Evolutionary conservation across 352 stramenopile genomes (phyloP), one percentile per base, ranked within the genome.

Genomic region (Pythium grandisporangium): DNA sequence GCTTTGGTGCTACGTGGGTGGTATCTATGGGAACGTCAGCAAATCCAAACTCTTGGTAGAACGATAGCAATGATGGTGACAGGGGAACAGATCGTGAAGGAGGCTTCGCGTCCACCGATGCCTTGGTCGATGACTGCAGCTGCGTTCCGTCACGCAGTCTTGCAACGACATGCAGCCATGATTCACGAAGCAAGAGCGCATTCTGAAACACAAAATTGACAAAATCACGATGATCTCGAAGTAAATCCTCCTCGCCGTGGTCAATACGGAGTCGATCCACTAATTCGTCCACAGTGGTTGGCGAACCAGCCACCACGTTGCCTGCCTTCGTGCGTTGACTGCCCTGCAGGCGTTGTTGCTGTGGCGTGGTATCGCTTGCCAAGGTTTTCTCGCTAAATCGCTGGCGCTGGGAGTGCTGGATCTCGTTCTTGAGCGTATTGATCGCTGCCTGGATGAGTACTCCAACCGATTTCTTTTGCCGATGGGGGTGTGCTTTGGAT

Each of bases 171-270:
- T 79, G 48, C 0, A 79, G 52, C 72, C 72, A 85, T 10, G 69
- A 68, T 0, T 55, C 40, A 4, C 51, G 53, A 12, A 85, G 44
- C 27, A 83, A 5, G 0, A 48, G 52, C 1, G 66, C 66, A 32
- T 85, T 85, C 8, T 49, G 48, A 24, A 83, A 83, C 14, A 71
- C 64, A 33, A 85, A 85, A 34, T 85, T 48, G 6, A 83, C 72
- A 24, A 83, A 83, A 13, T 63, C 45, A 6, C 51, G 33, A 5
- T 74, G 52, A 22, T 83, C 64, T 2, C 49, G 42, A 3, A 85
- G 44, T 19, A 85, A 41, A 39, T 85, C 65, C 14, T 25, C 42
- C 13, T 24, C 40, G 24, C 22, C 49, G 26, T 56, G 30, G 12
- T 55, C 60, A 24, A 79, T 54, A 6, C 59, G 50, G 13, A 84